Evolutionary conservation across 805 yeast species (phyloP), one percentile per base, ranked within the genome.

Genomic region (Kluyveromyces siamensis): DNA sequence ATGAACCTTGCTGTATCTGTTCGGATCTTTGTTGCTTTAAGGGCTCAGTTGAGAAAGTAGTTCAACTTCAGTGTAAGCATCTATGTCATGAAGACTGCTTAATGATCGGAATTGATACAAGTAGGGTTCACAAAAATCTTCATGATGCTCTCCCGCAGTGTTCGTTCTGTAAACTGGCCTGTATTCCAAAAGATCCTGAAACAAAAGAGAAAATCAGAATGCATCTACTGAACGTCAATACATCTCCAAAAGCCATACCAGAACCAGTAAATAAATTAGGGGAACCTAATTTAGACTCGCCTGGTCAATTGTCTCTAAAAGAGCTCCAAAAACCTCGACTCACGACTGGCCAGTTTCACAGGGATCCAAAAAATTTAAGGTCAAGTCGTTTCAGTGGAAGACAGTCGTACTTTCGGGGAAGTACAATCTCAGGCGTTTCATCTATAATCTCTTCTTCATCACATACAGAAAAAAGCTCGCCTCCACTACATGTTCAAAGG

Each of bases 31-130:
- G 80, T 5, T 68, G 70, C 16, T 69, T 72, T 27, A 75, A 73
- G 44, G 64, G 75, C 27, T 62, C 62, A 17, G 67, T 72, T 10
- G 82, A 74, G 54, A 69, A 66, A 41, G 61, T 79, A 1, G 62
- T 81, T 13, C 73, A 72, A 48, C 64, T 81, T 33, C 61, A 61
- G 38, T 82, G 88, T 63, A 76, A 73, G 1, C 85, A 81, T 58
- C 61, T 67, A 41, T 68, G 73, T 38, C 88, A 82, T 58, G 81
- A 78, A 46, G 78, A 79, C 48, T 82, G 88, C 58, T 67, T 80
- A 14, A 50, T 65, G 2, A 59, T 79, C 8, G 69, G 69, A 19
- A 59, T 73, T 57, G 72, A 66, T 4, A 48, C 43, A 19, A 33
- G 53, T 17, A 17, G 43, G 5, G 49, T 41, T 5, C 17, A 48